Evolutionary conservation across 441 rosid genomes (phyloP).

Genomic region (Kokia cookei): DNA sequence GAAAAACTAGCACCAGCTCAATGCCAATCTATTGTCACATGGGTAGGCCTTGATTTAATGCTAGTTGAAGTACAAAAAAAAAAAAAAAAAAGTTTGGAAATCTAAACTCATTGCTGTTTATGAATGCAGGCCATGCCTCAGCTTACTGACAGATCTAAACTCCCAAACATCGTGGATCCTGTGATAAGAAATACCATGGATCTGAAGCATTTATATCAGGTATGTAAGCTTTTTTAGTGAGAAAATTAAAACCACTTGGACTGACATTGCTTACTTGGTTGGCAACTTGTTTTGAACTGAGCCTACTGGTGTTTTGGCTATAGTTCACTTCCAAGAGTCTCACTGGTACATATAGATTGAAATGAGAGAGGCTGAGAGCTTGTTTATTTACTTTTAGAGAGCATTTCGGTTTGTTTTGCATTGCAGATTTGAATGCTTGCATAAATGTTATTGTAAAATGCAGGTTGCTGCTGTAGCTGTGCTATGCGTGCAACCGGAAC

Average conservation of each 20-base stretch:
- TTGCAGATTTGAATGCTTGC: not conserved
- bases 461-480: slow-evolving; percentile 98
- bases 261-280: not conserved
- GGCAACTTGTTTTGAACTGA: not conserved
- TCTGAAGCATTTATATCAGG: slow-evolving; percentile 93
- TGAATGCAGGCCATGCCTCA: slow-evolving; percentile 90
- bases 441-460: slow-evolving; percentile 1
- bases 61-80: too few species aligned
- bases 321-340: not conserved
- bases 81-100: not conserved
- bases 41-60: slow-evolving; percentile 42
- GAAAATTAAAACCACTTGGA: not conserved
- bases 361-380: not conserved
- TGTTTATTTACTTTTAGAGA: not conserved
- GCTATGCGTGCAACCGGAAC: slow-evolving; percentile 91
- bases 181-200: slow-evolving; percentile 70
- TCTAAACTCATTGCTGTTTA: not conserved
- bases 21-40: slow-evolving; percentile 86
- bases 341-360: not conserved
- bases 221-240: slow-evolving; percentile 13
- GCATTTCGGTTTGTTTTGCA: not conserved
- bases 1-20: slow-evolving; percentile 73
- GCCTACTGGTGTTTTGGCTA: not conserved
- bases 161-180: slow-evolving; percentile 83
- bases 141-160: slow-evolving; percentile 82